Percentiles rank a stretch among this genome's conserved stretches.
Evolutionary conservation across 2,329 filamentous ascomycete genomes (phyloP).

Genomic region (Epichloe aotearoae): DNA sequence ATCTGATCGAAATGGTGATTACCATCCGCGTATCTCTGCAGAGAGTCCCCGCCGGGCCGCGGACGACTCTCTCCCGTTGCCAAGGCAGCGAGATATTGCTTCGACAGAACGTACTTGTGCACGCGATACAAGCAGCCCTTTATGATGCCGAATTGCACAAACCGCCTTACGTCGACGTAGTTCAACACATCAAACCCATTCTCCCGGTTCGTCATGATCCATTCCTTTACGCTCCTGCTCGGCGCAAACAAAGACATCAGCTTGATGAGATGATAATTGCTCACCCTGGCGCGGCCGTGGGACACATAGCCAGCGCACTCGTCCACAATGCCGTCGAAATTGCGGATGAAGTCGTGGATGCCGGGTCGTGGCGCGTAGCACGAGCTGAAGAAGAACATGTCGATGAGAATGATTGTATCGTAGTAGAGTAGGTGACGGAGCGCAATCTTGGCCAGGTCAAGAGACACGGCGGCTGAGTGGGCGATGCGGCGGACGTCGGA

Average conservation of each 20-base stretch:
- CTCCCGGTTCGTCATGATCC: constrained; percentile 64
- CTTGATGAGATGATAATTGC: constrained; percentile 57
- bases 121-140: constrained; percentile 89
- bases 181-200: constrained; percentile 51
- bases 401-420: constrained; percentile 76
- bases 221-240: constrained; percentile 74
- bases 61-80: constrained; percentile 39
- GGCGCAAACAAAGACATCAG: constrained; percentile 79
- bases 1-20: constrained; percentile 71
- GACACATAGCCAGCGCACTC: constrained; percentile 83
- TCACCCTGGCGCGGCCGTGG: constrained; percentile 27
- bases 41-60: constrained; percentile 29
- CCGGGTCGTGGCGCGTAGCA: constrained; percentile 75
- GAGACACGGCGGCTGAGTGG: constrained; percentile 69
- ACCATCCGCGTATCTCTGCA: constrained; percentile 61
- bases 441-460: constrained; percentile 74
- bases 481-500: constrained; percentile 82
- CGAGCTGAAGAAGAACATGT: constrained; percentile 88
- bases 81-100: constrained; percentile 43
- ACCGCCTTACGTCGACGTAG: constrained; percentile 74
- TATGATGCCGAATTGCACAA: constrained; percentile 92
- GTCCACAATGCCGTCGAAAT: constrained; percentile 61
- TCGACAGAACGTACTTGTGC: constrained; percentile 74
- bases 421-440: constrained; percentile 88
- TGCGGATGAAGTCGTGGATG: constrained; percentile 66